phyloP scores from a whole-genome alignment of 164 flowering plant genomes.

The Vitis vinifera region DNA sequence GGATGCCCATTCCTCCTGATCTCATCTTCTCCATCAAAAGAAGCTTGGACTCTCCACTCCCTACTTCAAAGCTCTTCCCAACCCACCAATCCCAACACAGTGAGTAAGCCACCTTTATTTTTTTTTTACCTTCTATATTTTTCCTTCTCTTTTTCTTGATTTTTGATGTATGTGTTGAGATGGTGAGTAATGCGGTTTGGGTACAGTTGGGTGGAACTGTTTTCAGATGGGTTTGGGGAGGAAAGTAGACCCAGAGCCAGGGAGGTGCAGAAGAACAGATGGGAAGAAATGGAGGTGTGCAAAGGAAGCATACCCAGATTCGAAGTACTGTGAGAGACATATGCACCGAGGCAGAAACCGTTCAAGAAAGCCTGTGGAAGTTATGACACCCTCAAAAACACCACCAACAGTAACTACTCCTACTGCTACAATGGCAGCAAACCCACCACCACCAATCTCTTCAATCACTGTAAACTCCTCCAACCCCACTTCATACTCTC shows the following conservation, averaged over 20 bases:
- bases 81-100: constrained; percentile 46
- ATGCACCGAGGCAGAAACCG: constrained; percentile 95
- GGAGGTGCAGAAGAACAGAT: constrained; percentile 92
- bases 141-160: neutral
- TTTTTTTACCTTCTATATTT: neutral
- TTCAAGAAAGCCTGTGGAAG: constrained; percentile 99
- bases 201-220: constrained; percentile 72
- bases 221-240: constrained; percentile 72
- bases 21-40: constrained; percentile 64
- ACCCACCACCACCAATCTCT: constrained; percentile 16
- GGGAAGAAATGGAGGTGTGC: constrained; percentile 95
- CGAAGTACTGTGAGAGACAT: constrained; percentile 90
- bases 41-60: constrained; percentile 40
- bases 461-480: constrained; percentile 20
- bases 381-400: constrained; percentile 16
- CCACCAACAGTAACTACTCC: neutral
- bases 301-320: constrained; percentile 78
- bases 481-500: constrained; percentile 13
- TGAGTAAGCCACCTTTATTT: constrained; percentile 33
- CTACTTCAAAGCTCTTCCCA: constrained; percentile 39
- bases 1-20: constrained; percentile 75
- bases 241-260: constrained; percentile 85
- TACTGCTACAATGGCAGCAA: constrained; percentile 3
- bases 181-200: neutral
- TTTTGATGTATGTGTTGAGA: neutral